These are phyloP conservation scores for Dissophora ornata DNA, from an alignment of 192 early-diverging fungal genomes.

Conservation along the genomic window DNA sequence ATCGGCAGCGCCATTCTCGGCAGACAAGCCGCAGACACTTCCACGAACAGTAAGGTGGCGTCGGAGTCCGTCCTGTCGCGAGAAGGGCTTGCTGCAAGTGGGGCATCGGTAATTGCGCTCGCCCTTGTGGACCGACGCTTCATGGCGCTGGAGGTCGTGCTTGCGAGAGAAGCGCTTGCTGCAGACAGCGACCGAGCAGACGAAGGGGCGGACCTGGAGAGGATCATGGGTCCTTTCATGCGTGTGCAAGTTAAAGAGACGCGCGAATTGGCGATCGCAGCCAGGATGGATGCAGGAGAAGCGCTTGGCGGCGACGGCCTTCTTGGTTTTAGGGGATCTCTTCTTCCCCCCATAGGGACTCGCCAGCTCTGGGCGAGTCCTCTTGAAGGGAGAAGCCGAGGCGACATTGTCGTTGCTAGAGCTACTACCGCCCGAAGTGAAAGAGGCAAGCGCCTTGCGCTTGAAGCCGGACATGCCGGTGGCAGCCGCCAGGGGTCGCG, in stretches of 20 bases:
- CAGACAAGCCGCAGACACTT: neutral
- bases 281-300: slow-evolving; percentile 57
- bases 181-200: slow-evolving; percentile 59
- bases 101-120: slow-evolving; percentile 64
- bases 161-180: slow-evolving; percentile 70
- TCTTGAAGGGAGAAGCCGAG: slow-evolving; percentile 20
- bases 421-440: neutral
- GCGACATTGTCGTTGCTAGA: neutral
- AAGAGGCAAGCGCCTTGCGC: slow-evolving; percentile 12
- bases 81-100: slow-evolving; percentile 64
- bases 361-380: slow-evolving; percentile 44
- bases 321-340: slow-evolving; percentile 1
- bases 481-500: slow-evolving; percentile 11
- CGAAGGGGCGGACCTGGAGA: slow-evolving; percentile 64
- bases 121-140: slow-evolving; percentile 67
- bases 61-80: slow-evolving; percentile 71
- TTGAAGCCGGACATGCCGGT: slow-evolving; percentile 11
- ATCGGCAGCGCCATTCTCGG: neutral
- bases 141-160: slow-evolving; percentile 77
- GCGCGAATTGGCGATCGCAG: slow-evolving; percentile 66
- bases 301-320: slow-evolving; percentile 26
- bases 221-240: slow-evolving; percentile 75
- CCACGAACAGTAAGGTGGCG: slow-evolving; percentile 54
- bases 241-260: slow-evolving; percentile 72
- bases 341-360: slow-evolving; percentile 42